phyloP scores from a whole-genome alignment of 2,329 filamentous ascomycete genomes.

The Diaporthe citri region DNA sequence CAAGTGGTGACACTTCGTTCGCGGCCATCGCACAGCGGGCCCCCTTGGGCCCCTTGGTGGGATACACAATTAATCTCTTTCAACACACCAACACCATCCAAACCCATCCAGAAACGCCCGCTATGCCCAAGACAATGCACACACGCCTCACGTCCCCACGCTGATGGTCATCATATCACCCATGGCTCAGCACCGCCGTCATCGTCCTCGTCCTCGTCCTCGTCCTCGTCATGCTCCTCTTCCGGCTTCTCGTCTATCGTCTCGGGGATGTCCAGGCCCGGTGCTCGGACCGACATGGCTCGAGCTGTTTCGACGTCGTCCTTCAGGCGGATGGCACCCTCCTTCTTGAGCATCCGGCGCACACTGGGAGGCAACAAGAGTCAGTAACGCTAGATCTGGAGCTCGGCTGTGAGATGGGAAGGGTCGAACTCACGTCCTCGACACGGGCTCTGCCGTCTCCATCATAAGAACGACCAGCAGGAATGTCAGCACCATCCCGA shows the following conservation, averaged over 20 bases:
- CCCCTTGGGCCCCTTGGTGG: not conserved
- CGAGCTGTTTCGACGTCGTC: conserved; percentile 16
- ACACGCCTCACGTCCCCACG: too few relatives aligned
- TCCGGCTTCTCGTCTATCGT: conserved; percentile 14
- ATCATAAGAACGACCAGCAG: conserved; percentile 47
- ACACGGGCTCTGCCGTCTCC: conserved; percentile 45
- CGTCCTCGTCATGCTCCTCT: conserved; percentile 42
- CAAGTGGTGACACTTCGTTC: not conserved
- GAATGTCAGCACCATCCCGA: conserved; percentile 48
- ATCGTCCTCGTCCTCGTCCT: conserved; percentile 45
- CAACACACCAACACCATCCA: not conserved
- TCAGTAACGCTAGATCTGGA: not conserved
- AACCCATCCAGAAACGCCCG: conserved; percentile 17
- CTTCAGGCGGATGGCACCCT: conserved; percentile 41
- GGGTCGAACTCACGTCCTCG: conserved; percentile 42
- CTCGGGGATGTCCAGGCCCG: conserved; percentile 25
- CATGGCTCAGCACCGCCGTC: conserved; percentile 38
- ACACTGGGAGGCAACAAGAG: conserved; percentile 3
- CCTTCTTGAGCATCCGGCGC: conserved; percentile 40
- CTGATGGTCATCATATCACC: conserved; percentile 11
- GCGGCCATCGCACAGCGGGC: not conserved
- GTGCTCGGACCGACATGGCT: conserved; percentile 38
- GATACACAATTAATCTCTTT: not conserved
- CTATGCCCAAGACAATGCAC: conserved; percentile 19
- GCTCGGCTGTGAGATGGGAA: not conserved